These are phyloP conservation scores for Penicillium sp. DNA, from an alignment of 2,329 filamentous ascomycete species.

Conservation along the genomic window DNA sequence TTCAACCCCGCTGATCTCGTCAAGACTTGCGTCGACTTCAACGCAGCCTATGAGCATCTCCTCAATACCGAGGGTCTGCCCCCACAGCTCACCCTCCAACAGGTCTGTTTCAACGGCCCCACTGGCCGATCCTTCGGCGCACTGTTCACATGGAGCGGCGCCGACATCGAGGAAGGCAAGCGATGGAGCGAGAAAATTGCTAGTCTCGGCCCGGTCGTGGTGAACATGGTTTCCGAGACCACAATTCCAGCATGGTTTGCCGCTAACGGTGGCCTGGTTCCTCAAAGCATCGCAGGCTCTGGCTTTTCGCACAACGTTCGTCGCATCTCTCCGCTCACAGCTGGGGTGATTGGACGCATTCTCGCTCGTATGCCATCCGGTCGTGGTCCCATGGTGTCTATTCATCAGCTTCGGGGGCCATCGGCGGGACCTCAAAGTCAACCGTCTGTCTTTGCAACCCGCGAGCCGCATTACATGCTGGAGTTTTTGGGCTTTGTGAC, in stretches of 20 bases:
- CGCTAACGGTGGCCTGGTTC: not conserved
- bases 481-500: slow-evolving; percentile 16
- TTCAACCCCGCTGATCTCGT: not conserved
- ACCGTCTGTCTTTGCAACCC: slow-evolving; percentile 16
- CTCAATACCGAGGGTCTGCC: not conserved
- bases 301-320: not conserved
- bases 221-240: not conserved
- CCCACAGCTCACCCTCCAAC: not conserved
- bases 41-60: not conserved
- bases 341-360: not conserved
- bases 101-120: not conserved
- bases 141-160: not conserved
- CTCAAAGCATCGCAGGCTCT: not conserved
- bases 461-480: slow-evolving; percentile 25
- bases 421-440: slow-evolving; percentile 7
- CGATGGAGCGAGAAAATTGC: not conserved
- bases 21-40: not conserved
- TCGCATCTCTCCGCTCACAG: not conserved
- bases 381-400: slow-evolving; percentile 13
- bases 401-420: slow-evolving; percentile 21
- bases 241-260: not conserved
- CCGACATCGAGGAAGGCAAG: not conserved
- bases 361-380: slow-evolving; percentile 2
- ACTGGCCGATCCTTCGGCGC: not conserved
- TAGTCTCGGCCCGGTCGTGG: not conserved